Evolutionary conservation across 768 basidiomycete genomes (phyloP), one percentile per base, ranked within the genome.

Genomic region (Mycena indigotica): DNA sequence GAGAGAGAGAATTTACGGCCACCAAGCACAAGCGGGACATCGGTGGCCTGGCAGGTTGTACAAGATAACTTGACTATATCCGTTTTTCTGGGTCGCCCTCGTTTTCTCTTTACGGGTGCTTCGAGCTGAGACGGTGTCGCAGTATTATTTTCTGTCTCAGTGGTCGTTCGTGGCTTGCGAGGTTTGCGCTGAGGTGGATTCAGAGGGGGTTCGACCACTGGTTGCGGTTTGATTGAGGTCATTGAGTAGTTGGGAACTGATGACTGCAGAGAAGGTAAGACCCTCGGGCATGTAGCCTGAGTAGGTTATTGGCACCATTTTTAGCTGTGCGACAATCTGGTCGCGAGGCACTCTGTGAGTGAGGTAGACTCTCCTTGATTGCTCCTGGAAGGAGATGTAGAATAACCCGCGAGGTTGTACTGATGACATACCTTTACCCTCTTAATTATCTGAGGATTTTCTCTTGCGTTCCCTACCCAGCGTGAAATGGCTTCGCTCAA

Each of bases 11-110:
- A 79, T 88, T 79, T 62, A 90, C 89, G 80, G 39, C 89, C 89
- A 56, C 88, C 88, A 67, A 86, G 77, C 52, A 90, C 82, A n/a
- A 91, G 75, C 5, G 89, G 89, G 15, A 91, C 89, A 65, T 88
- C 86, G 16, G 79, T 82, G 67, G 83, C 79, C 41, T 81, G 15
- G 50, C 46, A 19, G 49, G 54, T 21, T 3, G 40, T 38, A 21
- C 35, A 25, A 29, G 60, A 55, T 28, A 52, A 26, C 19, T 41
- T 49, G 16, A 50, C 46, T 38, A 40, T 38, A 40, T 28, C 45
- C 32, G 61, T 40, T 63, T 58, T 63, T n/a, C n/a, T n/a, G n/a
- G n/a, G n/a, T n/a, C n/a, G n/a, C n/a, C n/a, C n/a, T n/a, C n/a
- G n/a, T n/a, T n/a, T n/a, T n/a, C n/a, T n/a, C n/a, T n/a, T n/a